Evolutionary conservation across 805 yeast species (phyloP).

Genomic region (Scheffersomyces stipitis): DNA sequence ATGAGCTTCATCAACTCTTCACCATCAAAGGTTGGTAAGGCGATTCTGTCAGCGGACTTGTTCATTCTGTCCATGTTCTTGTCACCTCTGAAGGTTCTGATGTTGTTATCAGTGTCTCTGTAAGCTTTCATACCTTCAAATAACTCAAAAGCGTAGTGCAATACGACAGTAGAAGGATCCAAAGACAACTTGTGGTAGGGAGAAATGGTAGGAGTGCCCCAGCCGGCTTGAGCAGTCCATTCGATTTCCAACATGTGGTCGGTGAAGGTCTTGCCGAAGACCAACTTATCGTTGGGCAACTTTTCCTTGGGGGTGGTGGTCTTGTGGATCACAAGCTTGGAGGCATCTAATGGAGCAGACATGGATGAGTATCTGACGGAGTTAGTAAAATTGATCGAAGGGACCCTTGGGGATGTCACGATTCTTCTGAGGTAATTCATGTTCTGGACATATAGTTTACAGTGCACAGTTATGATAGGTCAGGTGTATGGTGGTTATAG

Average conservation of each 20-base stretch:
- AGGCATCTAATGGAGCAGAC: conserved; percentile 21
- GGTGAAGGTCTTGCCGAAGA: conserved; percentile 26
- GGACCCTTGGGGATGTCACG: not conserved
- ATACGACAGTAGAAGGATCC: conserved; percentile 26
- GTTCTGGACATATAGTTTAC: no score
- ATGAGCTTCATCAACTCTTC: conserved; percentile 26
- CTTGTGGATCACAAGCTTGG: conserved; percentile 18
- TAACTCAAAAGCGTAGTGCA: conserved; percentile 30
- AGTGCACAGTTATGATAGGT: no score
- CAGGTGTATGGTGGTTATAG: no score
- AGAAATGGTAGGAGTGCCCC: conserved; percentile 26
- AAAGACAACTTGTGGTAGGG: conserved; percentile 27
- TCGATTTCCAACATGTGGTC: conserved; percentile 31
- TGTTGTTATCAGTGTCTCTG: conserved; percentile 19
- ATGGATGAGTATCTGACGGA: no score
- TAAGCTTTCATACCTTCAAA: conserved; percentile 33
- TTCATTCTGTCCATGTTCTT: conserved; percentile 29
- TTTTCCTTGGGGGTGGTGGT: conserved; percentile 21
- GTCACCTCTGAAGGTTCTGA: conserved; percentile 26
- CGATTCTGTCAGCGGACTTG: conserved; percentile 23
- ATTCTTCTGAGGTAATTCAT: not conserved
- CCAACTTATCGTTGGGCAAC: conserved; percentile 24
- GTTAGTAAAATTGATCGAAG: no score
- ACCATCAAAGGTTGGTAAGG: conserved; percentile 26
- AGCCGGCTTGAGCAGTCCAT: conserved; percentile 26